Conservation (phyloP, 140 eudicot genomes). For the Cichorium intybus region DNA sequence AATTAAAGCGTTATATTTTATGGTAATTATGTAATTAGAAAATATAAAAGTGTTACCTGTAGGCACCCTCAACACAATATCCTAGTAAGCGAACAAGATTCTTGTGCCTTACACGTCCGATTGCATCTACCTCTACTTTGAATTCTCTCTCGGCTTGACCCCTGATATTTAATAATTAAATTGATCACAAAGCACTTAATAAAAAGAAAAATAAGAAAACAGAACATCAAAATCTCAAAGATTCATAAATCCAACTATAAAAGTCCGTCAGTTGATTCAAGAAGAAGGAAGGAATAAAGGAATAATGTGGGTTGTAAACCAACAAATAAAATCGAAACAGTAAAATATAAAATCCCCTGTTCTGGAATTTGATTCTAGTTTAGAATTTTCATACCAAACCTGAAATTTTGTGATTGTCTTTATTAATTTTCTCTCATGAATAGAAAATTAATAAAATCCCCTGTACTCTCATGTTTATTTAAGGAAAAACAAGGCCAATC, state of each 20-base stretch:
- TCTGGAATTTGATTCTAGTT: too few species aligned
- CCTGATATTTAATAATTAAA: not conserved
- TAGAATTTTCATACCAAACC: too few species aligned
- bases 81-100: constrained; percentile 74
- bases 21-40: constrained; percentile 1
- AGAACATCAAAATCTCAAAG: not conserved
- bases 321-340: too few species aligned
- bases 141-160: constrained; percentile 27
- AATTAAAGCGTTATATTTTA: not conserved
- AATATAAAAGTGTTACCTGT: constrained; percentile 38
- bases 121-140: constrained; percentile 77
- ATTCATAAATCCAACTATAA: too few species aligned
- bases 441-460: too few species aligned
- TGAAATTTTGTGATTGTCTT: too few species aligned
- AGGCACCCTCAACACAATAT: constrained; percentile 85
- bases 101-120: constrained; percentile 81
- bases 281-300: too few species aligned
- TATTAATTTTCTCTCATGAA: too few species aligned
- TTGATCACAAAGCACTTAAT: not conserved
- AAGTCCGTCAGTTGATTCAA: too few species aligned
- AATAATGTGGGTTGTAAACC: too few species aligned
- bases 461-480: not conserved
- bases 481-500: not conserved
- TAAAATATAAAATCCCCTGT: too few species aligned
- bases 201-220: not conserved